phyloP scores from a whole-genome alignment of 2,329 filamentous ascomycete species.

The Aspergillus novoparasiticus region DNA sequence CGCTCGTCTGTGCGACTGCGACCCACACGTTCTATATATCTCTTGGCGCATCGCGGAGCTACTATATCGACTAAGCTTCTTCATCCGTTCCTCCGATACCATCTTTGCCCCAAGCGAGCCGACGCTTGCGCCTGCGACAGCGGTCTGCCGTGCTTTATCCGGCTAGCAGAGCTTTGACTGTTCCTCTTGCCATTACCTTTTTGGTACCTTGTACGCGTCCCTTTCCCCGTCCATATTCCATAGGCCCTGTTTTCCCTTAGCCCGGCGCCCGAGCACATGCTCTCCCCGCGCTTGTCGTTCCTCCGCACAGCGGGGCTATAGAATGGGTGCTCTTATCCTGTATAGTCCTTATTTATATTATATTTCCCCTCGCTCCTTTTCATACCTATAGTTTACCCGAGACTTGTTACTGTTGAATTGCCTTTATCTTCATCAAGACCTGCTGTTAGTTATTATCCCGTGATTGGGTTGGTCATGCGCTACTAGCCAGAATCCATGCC shows the following conservation, averaged over 20 bases:
- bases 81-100: conserved; percentile 39
- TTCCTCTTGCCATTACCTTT: conserved; percentile 2
- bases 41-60: conserved; percentile 15
- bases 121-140: conserved; percentile 16
- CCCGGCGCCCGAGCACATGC: conserved; percentile 15
- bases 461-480: conserved; percentile 40
- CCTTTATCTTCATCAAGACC: conserved; percentile 2
- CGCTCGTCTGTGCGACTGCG: conserved; percentile 5
- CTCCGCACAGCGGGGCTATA: conserved; percentile 16
- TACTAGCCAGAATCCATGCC: conserved; percentile 63
- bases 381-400: conserved; percentile 1
- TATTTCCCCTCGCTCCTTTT: background rate
- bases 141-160: conserved; percentile 17
- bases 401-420: background rate
- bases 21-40: conserved; percentile 12
- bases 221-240: conserved; percentile 26
- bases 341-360: conserved; percentile 7
- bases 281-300: conserved; percentile 13
- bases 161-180: conserved; percentile 3
- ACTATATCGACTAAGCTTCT: conserved; percentile 19
- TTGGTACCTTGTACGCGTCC: conserved; percentile 21
- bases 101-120: conserved; percentile 16
- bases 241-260: conserved; percentile 23
- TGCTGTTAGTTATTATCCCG: conserved; percentile 14
- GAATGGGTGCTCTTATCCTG: conserved; percentile 7